Evolutionary conservation across 2,329 filamentous ascomycete genomes (phyloP).

Genomic region (Chalara sp.): DNA sequence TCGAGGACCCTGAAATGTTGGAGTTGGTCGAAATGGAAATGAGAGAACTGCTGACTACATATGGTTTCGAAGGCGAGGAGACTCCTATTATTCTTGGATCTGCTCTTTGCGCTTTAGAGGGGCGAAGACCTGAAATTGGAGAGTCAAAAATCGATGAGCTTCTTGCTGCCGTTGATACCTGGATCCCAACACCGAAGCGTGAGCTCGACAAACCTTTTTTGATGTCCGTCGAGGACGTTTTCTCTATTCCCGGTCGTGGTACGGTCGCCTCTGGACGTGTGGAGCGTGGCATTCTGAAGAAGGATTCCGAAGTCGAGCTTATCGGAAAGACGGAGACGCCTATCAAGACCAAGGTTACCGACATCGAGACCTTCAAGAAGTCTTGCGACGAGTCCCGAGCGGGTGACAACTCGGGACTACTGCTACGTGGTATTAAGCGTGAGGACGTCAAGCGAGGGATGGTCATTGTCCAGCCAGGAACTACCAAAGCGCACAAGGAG

Average conservation of each 20-base stretch:
- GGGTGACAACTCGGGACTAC: slow-evolving; percentile 95
- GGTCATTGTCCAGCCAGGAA: slow-evolving; percentile 81
- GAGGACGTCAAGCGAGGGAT: slow-evolving; percentile 94
- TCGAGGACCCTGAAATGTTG: slow-evolving; percentile 98
- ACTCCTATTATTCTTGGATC: slow-evolving; percentile 97
- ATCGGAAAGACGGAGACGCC: slow-evolving; percentile 75
- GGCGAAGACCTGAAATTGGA: slow-evolving; percentile 81
- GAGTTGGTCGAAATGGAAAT: slow-evolving; percentile 99
- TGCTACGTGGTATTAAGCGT: slow-evolving; percentile 91
- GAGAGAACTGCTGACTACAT: slow-evolving; percentile 87
- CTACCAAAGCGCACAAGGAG: slow-evolving; percentile 79
- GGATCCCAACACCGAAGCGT: slow-evolving; percentile 94
- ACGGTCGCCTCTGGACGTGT: slow-evolving; percentile 96
- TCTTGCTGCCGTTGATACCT: slow-evolving; percentile 79
- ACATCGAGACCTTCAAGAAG: slow-evolving; percentile 99
- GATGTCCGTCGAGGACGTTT: slow-evolving; percentile 94
- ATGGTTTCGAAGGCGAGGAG: slow-evolving; percentile 97
- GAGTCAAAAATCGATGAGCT: slow-evolving; percentile 85
- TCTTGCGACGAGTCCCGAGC: slow-evolving; percentile 93
- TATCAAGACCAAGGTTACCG: slow-evolving; percentile 98
- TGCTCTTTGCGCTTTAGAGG: slow-evolving; percentile 88
- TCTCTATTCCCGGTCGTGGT: slow-evolving; percentile 87
- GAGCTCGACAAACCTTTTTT: slow-evolving; percentile 98
- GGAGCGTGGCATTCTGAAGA: slow-evolving; percentile 90
- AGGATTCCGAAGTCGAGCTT: slow-evolving; percentile 89